These are phyloP conservation scores for Murraya paniculata DNA, from an alignment of 345 rosid species.

Conservation along the genomic window DNA sequence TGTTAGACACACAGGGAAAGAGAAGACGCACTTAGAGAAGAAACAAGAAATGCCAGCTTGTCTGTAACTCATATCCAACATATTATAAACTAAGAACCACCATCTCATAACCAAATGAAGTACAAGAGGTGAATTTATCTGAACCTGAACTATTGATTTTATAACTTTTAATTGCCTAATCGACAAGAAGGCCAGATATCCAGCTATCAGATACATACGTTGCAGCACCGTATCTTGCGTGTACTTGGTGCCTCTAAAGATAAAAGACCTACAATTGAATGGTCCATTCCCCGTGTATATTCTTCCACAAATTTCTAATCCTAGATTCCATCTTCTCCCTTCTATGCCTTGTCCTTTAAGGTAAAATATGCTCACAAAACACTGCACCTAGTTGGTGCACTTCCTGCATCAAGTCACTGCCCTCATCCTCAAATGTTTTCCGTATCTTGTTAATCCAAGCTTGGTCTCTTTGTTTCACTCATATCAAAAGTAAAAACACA, in stretches of 20 bases:
- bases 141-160: neutral
- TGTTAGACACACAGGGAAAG: neutral
- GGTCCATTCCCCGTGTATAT: neutral
- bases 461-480: neutral
- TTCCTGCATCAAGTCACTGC: neutral
- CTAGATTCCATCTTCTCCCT: neutral
- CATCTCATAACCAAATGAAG: neutral
- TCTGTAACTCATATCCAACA: neutral
- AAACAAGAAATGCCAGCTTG: constrained; percentile 3
- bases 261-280: neutral
- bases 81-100: neutral
- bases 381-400: neutral
- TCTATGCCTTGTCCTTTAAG: neutral
- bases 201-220: constrained; percentile 19
- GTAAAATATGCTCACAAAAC: neutral
- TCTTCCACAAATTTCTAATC: constrained; percentile 3
- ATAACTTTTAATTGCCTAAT: neutral
- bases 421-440: neutral
- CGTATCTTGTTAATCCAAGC: neutral
- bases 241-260: constrained; percentile 14
- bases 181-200: constrained; percentile 12
- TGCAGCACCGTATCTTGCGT: constrained; percentile 11
- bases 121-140: neutral
- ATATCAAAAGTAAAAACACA: neutral
- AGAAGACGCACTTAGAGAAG: neutral